These are phyloP conservation scores for Volvox africanus DNA, from an alignment of 139 green algal genomes.

Conservation along the genomic window DNA sequence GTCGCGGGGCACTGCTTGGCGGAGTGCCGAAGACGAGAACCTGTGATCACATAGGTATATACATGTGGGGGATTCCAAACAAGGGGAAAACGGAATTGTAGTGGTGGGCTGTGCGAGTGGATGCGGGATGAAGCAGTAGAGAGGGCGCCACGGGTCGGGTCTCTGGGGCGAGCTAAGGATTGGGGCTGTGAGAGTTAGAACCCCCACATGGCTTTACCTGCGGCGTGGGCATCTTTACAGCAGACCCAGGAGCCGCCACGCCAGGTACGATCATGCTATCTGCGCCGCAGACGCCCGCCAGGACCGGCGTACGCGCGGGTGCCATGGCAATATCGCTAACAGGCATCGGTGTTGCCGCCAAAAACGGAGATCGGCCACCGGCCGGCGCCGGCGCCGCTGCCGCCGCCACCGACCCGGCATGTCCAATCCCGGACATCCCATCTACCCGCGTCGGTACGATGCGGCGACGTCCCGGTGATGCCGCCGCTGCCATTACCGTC, in stretches of 20 bases:
- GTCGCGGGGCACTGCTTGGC: neutral
- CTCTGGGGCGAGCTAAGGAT: too few relatives aligned
- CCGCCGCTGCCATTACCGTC: neutral
- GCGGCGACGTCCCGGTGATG: neutral
- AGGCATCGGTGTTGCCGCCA: too few relatives aligned
- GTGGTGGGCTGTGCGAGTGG: too few relatives aligned
- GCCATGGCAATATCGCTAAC: neutral
- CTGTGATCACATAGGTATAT: neutral
- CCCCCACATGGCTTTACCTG: neutral
- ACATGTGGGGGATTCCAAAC: too few relatives aligned
- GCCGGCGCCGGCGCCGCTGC: neutral
- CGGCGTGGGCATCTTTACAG: constrained; percentile 39
- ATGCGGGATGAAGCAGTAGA: too few relatives aligned
- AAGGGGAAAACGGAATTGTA: too few relatives aligned
- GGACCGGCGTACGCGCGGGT: constrained; percentile 8
- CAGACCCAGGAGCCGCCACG: neutral
- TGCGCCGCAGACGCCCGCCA: neutral
- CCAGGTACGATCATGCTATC: neutral
- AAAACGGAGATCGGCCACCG: neutral
- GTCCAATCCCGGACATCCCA: neutral
- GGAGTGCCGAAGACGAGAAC: constrained; percentile 30
- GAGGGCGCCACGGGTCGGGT: too few relatives aligned
- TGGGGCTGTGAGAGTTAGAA: too few relatives aligned
- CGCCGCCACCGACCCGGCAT: neutral
- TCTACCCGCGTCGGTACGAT: constrained; percentile 34